Conservation (phyloP, 1,284 basidiomycete genomes). For the Ceratobasidium sp. region DNA sequence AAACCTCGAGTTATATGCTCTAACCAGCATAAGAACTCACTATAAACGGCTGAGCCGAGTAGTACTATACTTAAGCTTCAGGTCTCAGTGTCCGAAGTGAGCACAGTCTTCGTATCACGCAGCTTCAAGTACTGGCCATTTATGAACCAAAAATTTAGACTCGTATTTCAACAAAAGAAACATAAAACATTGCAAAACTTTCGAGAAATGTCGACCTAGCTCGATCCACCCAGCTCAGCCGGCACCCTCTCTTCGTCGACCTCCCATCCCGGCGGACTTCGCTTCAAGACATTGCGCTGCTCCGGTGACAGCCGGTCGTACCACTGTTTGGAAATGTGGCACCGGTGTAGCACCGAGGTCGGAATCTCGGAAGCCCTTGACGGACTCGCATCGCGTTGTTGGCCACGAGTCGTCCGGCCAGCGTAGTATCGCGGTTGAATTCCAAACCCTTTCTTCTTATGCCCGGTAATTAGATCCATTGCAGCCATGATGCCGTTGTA, state of each 20-base stretch:
- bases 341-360: neutral
- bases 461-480: neutral
- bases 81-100: no score
- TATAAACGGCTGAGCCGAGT: no score
- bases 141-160: no score
- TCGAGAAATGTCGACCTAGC: neutral
- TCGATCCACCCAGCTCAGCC: no score
- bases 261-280: neutral
- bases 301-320: neutral
- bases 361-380: neutral
- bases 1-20: no score
- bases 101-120: no score
- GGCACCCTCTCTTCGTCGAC: conserved; percentile 1
- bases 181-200: no score
- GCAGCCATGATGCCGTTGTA: neutral
- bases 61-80: no score
- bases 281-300: neutral
- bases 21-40: no score
- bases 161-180: no score
- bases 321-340: conserved; percentile 6
- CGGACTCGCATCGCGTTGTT: neutral
- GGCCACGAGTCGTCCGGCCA: neutral
- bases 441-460: neutral
- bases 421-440: neutral
- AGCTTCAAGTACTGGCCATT: no score